These are phyloP conservation scores for Dictyostelium firmibasis DNA, from an alignment of 78 protist genomes.

Conservation along the genomic window DNA sequence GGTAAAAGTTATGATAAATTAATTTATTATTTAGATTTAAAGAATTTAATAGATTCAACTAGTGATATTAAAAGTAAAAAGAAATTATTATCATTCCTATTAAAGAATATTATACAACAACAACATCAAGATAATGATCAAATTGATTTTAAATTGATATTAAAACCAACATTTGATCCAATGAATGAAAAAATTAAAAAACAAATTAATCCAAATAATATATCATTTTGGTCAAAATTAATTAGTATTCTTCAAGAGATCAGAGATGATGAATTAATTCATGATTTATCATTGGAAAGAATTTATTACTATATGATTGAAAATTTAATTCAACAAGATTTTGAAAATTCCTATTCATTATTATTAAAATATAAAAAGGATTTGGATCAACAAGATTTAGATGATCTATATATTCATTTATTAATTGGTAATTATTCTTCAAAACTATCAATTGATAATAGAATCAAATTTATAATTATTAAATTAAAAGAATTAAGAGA, in stretches of 20 bases:
- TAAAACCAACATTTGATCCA: constrained; percentile 7
- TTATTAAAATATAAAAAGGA: constrained; percentile 19
- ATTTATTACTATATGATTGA: constrained; percentile 14
- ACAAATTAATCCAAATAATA: neutral
- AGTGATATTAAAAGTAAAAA: constrained; percentile 2
- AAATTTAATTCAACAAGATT: neutral
- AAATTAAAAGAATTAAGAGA: neutral
- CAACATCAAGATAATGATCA: neutral
- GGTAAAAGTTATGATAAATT: constrained; percentile 16
- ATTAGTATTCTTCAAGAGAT: constrained; percentile 32
- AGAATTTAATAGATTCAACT: neutral
- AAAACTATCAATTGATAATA: neutral
- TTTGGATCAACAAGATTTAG: constrained; percentile 24
- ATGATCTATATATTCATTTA: neutral
- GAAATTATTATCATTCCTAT: constrained; percentile 26
- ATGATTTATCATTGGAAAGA: constrained; percentile 19
- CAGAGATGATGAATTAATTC: constrained; percentile 31
- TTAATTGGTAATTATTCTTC: constrained; percentile 22
- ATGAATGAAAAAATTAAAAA: neutral
- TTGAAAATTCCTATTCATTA: neutral
- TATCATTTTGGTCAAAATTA: constrained; percentile 26
- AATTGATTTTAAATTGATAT: constrained; percentile 4
- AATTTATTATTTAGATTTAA: neutral
- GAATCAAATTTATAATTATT: constrained; percentile 5
- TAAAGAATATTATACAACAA: neutral